Conservation (phyloP, 2,329 filamentous ascomycete genomes). For the Colletotrichum tofieldiae region DNA sequence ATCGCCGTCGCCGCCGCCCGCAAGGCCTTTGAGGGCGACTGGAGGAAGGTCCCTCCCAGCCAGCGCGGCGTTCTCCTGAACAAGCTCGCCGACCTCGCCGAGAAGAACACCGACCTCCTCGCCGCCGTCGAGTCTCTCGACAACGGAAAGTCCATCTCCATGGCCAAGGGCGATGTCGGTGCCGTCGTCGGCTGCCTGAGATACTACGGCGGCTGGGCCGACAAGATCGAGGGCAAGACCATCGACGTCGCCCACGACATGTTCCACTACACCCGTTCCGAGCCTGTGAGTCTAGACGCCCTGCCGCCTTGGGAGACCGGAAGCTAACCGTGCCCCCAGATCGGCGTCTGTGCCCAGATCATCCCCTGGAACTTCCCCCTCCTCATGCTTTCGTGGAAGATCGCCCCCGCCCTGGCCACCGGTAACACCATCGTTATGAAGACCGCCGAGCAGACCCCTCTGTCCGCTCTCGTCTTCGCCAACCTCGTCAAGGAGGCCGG, state of each 20-base stretch:
- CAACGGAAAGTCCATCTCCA: slow-evolving; percentile 85
- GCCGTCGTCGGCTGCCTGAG: slow-evolving; percentile 80
- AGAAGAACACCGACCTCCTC: slow-evolving; percentile 83
- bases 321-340: slow-evolving; percentile 52
- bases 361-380: slow-evolving; percentile 93
- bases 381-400: slow-evolving; percentile 88
- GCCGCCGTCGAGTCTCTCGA: slow-evolving; percentile 89
- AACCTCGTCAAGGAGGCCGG: slow-evolving; percentile 81
- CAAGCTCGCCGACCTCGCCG: slow-evolving; percentile 85
- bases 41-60: slow-evolving; percentile 78
- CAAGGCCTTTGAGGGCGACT: slow-evolving; percentile 84
- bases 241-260: slow-evolving; percentile 84
- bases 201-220: slow-evolving; percentile 83
- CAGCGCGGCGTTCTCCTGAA: slow-evolving; percentile 78
- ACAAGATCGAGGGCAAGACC: slow-evolving; percentile 92
- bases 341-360: slow-evolving; percentile 88
- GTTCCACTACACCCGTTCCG: slow-evolving; percentile 87
- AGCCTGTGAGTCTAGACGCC: slow-evolving; percentile 69
- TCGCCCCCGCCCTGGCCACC: slow-evolving; percentile 79
- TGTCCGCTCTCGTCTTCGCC: slow-evolving; percentile 77
- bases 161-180: slow-evolving; percentile 83
- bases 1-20: slow-evolving; percentile 88
- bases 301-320: background rate
- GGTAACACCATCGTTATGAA: slow-evolving; percentile 83
- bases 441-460: slow-evolving; percentile 83